A percentile compares a stretch with the other conserved stretches of the same genome.
phyloP scores from a whole-genome alignment of 257 asterid species.

The Nyctanthes arbortristis region DNA sequence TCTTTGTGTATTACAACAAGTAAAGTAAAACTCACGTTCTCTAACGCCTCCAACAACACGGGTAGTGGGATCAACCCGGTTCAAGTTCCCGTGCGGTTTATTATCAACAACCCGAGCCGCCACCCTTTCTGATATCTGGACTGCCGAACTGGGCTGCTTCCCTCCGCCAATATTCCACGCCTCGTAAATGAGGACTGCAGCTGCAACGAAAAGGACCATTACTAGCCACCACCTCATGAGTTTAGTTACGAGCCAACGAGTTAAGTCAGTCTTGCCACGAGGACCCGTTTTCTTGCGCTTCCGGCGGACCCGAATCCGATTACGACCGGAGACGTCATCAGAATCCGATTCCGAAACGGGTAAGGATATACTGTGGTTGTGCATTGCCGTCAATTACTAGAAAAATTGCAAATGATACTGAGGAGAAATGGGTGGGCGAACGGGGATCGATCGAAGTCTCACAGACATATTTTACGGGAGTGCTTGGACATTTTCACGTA shows the following conservation, averaged over 20 bases:
- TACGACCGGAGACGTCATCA: conserved; percentile 54
- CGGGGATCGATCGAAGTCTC: not conserved
- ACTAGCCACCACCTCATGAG: conserved; percentile 79
- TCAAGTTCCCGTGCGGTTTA: conserved; percentile 54
- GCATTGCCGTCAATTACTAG: conserved; percentile 38
- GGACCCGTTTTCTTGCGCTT: conserved; percentile 66
- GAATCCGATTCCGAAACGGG: conserved; percentile 68
- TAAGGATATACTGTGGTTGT: conserved; percentile 53
- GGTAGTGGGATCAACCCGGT: conserved; percentile 70
- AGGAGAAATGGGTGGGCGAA: not conserved
- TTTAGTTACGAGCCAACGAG: conserved; percentile 38
- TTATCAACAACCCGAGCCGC: conserved; percentile 26
- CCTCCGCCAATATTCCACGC: conserved; percentile 53
- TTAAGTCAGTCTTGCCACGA: conserved; percentile 45
- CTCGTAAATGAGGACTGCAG: conserved; percentile 59
- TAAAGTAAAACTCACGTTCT: conserved; percentile 52
- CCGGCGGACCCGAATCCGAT: conserved; percentile 51
- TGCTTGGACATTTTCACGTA: too few relatives aligned
- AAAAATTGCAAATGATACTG: not conserved
- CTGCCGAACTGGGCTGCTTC: conserved; percentile 27
- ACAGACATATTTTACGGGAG: too few relatives aligned
- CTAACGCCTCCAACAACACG: conserved; percentile 69
- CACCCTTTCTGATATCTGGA: conserved; percentile 24
- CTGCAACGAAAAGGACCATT: conserved; percentile 53
- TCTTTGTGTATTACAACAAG: not conserved